Evolutionary conservation across 2,329 filamentous ascomycete genomes (phyloP).

Genomic region (Ophiostoma triangulosporum): DNA sequence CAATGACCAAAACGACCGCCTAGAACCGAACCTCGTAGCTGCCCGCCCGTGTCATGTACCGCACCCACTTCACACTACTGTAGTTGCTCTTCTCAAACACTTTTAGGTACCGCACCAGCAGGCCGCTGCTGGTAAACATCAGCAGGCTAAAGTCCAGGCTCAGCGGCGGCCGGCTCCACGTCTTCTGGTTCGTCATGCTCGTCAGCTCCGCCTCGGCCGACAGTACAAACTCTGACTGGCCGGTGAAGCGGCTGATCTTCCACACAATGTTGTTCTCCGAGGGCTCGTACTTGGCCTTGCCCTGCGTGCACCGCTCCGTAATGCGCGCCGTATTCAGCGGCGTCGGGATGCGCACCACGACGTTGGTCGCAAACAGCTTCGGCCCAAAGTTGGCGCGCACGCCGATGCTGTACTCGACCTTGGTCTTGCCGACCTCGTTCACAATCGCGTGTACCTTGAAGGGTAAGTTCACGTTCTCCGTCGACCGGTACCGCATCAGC

Average conservation of each 20-base stretch:
- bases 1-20: not conserved
- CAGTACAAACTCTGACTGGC: slow-evolving; percentile 91
- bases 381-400: slow-evolving; percentile 93
- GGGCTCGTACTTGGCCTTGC: slow-evolving; percentile 96
- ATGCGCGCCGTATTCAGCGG: slow-evolving; percentile 93
- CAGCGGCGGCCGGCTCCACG: slow-evolving; percentile 86
- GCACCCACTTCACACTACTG: slow-evolving; percentile 96
- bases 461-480: slow-evolving; percentile 94
- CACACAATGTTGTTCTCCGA: slow-evolving; percentile 97
- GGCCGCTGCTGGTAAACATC: slow-evolving; percentile 94
- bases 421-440: slow-evolving; percentile 90
- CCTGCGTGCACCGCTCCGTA: slow-evolving; percentile 83
- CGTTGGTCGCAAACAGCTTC: slow-evolving; percentile 95
- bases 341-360: slow-evolving; percentile 85
- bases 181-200: slow-evolving; percentile 96
- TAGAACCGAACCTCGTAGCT: slow-evolving; percentile 86
- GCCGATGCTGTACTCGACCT: slow-evolving; percentile 96
- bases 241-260: slow-evolving; percentile 97
- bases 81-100: slow-evolving; percentile 99
- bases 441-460: slow-evolving; percentile 99
- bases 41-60: slow-evolving; percentile 96
- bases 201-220: slow-evolving; percentile 87
- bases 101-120: slow-evolving; percentile 89
- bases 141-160: slow-evolving; percentile 85
- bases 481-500: slow-evolving; percentile 95